Evolutionary conservation across 805 yeast species (phyloP).

Genomic region (Candida methanosorbosa): DNA sequence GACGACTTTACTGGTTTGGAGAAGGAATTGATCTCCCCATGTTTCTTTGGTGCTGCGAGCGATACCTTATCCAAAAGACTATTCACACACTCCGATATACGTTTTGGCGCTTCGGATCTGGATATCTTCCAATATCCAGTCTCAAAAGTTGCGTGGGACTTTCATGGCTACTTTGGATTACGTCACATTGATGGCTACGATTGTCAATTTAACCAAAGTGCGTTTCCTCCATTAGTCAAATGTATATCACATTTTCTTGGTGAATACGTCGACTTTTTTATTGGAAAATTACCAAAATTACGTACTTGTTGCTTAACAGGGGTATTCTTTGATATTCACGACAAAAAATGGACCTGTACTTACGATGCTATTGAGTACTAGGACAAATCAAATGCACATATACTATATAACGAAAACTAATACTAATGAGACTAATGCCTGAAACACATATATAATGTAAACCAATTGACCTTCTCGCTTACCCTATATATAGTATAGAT

Average conservation of each 20-base stretch:
- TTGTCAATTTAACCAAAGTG: constrained; percentile 36
- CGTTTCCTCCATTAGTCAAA: constrained; percentile 29
- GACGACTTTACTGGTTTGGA: constrained; percentile 34
- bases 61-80: constrained; percentile 31
- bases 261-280: constrained; percentile 30
- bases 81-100: constrained; percentile 10
- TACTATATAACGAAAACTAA: no score
- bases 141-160: constrained; percentile 31
- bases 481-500: no score
- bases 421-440: no score
- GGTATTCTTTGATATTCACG: constrained; percentile 24
- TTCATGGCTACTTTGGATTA: constrained; percentile 37
- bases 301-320: constrained; percentile 30
- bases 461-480: no score
- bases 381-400: no score
- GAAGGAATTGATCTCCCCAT: constrained; percentile 54
- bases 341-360: constrained; percentile 10
- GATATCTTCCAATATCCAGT: constrained; percentile 24
- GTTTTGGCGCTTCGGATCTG: constrained; percentile 21
- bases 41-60: constrained; percentile 45
- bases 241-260: constrained; percentile 40
- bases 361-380: constrained; percentile 6
- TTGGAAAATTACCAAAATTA: constrained; percentile 24
- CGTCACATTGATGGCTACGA: constrained; percentile 29
- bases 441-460: no score